A percentile compares a stretch with the other conserved stretches of the same genome.
phyloP scores from a whole-genome alignment of 2,329 filamentous ascomycete species.

The Neonectria punicea region DNA sequence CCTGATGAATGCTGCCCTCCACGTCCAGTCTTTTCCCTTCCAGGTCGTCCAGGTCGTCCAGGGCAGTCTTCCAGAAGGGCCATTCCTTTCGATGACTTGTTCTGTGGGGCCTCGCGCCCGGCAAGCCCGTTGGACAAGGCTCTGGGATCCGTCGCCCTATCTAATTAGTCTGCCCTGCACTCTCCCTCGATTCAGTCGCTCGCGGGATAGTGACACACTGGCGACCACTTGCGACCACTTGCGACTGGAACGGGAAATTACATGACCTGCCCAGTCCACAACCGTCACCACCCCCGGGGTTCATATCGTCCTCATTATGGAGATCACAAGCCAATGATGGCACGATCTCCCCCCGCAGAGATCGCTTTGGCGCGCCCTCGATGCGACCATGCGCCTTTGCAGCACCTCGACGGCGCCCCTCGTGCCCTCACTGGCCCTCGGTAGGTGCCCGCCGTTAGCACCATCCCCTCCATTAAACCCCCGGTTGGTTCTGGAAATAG shows the following conservation, averaged over 20 bases:
- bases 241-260: constrained; percentile 42
- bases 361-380: constrained; percentile 29
- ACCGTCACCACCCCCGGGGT: constrained; percentile 27
- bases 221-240: constrained; percentile 5
- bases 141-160: constrained; percentile 15
- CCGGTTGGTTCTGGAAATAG: constrained; percentile 40
- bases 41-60: background rate
- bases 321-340: constrained; percentile 41
- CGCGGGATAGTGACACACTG: constrained; percentile 15
- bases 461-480: constrained; percentile 27
- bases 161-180: constrained; percentile 12
- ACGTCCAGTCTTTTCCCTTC: background rate
- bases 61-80: constrained; percentile 20
- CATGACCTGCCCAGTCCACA: constrained; percentile 29
- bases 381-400: constrained; percentile 23
- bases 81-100: constrained; percentile 38
- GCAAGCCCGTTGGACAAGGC: constrained; percentile 40
- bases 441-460: constrained; percentile 28
- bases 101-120: constrained; percentile 34
- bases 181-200: constrained; percentile 5
- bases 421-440: constrained; percentile 17
- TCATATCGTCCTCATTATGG: constrained; percentile 36
- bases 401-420: constrained; percentile 4
- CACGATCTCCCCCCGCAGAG: constrained; percentile 32
- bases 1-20: background rate